phyloP scores from a whole-genome alignment of 331 rosid species.

The Telfairia occidentalis region DNA sequence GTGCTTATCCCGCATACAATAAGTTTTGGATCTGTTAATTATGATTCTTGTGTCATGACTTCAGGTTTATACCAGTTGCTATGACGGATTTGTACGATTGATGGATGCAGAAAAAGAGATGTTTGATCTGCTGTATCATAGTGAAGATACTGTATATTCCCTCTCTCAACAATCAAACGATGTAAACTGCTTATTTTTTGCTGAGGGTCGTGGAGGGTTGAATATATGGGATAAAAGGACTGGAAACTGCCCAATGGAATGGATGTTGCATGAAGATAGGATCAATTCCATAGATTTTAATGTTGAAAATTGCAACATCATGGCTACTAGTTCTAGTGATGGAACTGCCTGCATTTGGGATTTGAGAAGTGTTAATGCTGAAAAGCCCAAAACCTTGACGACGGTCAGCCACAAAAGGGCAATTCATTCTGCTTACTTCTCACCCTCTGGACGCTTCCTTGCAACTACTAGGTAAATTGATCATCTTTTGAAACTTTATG shows the following conservation, averaged over 20 bases:
- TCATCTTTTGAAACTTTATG: not conserved
- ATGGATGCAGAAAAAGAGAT: slow-evolving; percentile 90
- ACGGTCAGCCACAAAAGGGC: slow-evolving; percentile 48
- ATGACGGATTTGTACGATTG: slow-evolving; percentile 54
- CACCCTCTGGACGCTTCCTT: slow-evolving; percentile 68
- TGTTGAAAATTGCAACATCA: slow-evolving; percentile 34
- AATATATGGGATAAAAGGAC: slow-evolving; percentile 55
- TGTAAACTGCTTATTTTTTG: slow-evolving; percentile 51
- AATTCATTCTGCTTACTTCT: slow-evolving; percentile 83
- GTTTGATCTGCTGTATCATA: slow-evolving; percentile 48
- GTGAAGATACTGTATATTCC: slow-evolving; percentile 38
- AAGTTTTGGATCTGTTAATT: not conserved
- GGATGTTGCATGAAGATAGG: slow-evolving; percentile 53
- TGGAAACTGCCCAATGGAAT: slow-evolving; percentile 42
- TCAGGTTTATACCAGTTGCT: slow-evolving; percentile 71
- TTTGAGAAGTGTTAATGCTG: slow-evolving; percentile 39
- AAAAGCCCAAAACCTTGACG: slow-evolving; percentile 35
- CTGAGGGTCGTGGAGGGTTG: slow-evolving; percentile 57
- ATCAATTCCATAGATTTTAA: slow-evolving; percentile 66
- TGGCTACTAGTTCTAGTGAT: slow-evolving; percentile 79
- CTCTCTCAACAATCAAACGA: slow-evolving; percentile 46
- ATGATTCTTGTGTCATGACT: slow-evolving; percentile 9
- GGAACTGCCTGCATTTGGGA: slow-evolving; percentile 92
- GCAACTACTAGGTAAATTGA: slow-evolving; percentile 69
- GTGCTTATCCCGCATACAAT: not conserved